Conservation (phyloP, 805 yeast genomes). For the Scheffersomyces lignosus region DNA sequence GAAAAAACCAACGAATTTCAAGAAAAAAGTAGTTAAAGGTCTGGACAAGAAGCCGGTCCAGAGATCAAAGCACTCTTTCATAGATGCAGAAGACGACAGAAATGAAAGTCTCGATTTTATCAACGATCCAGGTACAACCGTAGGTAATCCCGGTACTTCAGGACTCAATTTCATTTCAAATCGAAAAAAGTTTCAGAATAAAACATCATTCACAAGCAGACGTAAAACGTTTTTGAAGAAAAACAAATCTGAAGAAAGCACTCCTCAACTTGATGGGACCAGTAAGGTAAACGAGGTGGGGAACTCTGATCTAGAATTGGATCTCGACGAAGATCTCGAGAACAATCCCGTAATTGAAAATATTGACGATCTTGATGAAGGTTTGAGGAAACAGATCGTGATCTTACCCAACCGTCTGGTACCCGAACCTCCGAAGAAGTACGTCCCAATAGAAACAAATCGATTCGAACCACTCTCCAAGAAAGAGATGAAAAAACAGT, state of each 20-base stretch:
- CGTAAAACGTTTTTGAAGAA: too few species aligned
- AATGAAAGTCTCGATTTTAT: neutral
- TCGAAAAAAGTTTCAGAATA: neutral
- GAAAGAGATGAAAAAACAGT: constrained; percentile 4
- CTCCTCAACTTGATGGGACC: too few species aligned
- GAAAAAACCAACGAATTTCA: constrained; percentile 3
- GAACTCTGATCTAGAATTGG: neutral
- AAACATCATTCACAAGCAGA: neutral
- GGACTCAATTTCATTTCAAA: constrained; percentile 1
- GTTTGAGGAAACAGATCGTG: neutral
- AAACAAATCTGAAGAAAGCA: too few species aligned
- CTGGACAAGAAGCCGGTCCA: neutral
- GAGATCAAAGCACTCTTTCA: neutral
- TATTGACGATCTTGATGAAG: constrained; percentile 2
- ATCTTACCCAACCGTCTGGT: neutral
- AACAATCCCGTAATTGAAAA: constrained; percentile 17
- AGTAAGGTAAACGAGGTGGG: too few species aligned
- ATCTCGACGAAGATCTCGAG: constrained; percentile 7
- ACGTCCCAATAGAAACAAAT: constrained; percentile 5
- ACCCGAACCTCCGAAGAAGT: constrained; percentile 2
- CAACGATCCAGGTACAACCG: too few species aligned
- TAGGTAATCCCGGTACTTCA: too few species aligned
- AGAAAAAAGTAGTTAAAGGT: constrained; percentile 10
- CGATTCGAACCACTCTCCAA: constrained; percentile 3
- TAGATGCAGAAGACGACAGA: neutral